Evolutionary conservation across 805 yeast genomes (phyloP).

Genomic region (Kregervanrija pseudodelftensis): DNA sequence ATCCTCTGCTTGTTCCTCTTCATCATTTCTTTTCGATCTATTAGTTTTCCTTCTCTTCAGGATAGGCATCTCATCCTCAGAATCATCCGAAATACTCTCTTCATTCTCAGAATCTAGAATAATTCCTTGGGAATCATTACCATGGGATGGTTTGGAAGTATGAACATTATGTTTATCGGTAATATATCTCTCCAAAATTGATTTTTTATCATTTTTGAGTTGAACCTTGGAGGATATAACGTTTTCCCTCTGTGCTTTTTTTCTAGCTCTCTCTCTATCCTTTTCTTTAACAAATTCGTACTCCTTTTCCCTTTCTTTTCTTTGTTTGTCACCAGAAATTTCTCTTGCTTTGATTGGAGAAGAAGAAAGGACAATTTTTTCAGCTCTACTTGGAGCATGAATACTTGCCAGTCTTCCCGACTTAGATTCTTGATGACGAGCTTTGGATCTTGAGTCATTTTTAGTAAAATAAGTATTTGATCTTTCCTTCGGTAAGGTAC

Average conservation of each 20-base stretch:
- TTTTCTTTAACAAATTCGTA: background rate
- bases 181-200: slow-evolving; percentile 20
- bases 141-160: no score
- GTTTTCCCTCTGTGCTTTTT: slow-evolving; percentile 13
- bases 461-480: background rate
- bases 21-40: background rate
- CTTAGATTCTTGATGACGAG: no score
- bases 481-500: slow-evolving; percentile 15
- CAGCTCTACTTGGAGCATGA: slow-evolving; percentile 4
- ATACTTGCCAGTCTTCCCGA: slow-evolving; percentile 5
- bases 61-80: background rate
- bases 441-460: no score
- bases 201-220: slow-evolving; percentile 9
- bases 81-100: slow-evolving; percentile 1
- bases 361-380: slow-evolving; percentile 12
- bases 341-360: slow-evolving; percentile 5
- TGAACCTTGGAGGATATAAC: slow-evolving; percentile 24
- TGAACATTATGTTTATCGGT: background rate
- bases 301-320: background rate
- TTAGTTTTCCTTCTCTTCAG: no score
- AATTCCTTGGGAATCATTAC: no score
- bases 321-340: background rate
- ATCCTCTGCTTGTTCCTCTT: no score
- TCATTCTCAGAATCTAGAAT: background rate
- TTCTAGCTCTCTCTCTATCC: slow-evolving; percentile 3